Percentiles rank a stretch among this genome's conserved stretches.
Conservation (phyloP, 768 basidiomycete species). For the Agaricus subrufescens region DNA sequence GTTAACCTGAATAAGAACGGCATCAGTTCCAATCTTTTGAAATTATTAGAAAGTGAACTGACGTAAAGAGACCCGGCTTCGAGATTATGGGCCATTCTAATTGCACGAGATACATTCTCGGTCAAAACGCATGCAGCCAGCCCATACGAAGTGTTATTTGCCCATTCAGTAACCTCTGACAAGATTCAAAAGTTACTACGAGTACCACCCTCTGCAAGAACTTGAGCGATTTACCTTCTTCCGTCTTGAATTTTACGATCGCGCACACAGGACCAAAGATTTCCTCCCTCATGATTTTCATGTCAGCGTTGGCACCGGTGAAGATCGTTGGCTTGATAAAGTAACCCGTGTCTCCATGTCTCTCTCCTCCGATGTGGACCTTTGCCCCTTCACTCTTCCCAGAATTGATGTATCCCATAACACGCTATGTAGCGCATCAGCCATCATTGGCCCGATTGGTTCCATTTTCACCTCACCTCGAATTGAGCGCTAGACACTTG, state of each 20-base stretch:
- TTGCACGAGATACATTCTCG: constrained; percentile 58
- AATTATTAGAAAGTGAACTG: constrained; percentile 49
- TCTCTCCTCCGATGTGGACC: constrained; percentile 11
- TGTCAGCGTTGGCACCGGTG: constrained; percentile 57
- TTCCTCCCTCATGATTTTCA: constrained; percentile 65
- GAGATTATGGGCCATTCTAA: constrained; percentile 49
- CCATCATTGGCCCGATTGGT: neutral
- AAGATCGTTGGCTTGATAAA: constrained; percentile 78
- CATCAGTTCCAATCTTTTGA: constrained; percentile 36
- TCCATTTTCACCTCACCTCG: constrained; percentile 34
- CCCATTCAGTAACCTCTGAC: constrained; percentile 41
- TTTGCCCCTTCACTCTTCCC: constrained; percentile 15
- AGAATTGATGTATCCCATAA: constrained; percentile 40
- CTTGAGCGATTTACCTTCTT: constrained; percentile 28
- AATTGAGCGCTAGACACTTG: constrained; percentile 68
- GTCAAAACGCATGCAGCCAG: constrained; percentile 77
- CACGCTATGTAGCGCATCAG: neutral
- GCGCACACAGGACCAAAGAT: constrained; percentile 29
- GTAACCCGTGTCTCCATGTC: constrained; percentile 33
- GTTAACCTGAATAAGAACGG: constrained; percentile 29
- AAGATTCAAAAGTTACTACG: neutral
- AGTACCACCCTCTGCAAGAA: neutral
- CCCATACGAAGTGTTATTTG: constrained; percentile 77
- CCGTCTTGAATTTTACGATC: constrained; percentile 70
- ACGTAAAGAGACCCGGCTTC: constrained; percentile 13